These are phyloP conservation scores for Zygosaccharomyces sapae DNA, from an alignment of 1,139 yeast genomes.

Conservation along the genomic window DNA sequence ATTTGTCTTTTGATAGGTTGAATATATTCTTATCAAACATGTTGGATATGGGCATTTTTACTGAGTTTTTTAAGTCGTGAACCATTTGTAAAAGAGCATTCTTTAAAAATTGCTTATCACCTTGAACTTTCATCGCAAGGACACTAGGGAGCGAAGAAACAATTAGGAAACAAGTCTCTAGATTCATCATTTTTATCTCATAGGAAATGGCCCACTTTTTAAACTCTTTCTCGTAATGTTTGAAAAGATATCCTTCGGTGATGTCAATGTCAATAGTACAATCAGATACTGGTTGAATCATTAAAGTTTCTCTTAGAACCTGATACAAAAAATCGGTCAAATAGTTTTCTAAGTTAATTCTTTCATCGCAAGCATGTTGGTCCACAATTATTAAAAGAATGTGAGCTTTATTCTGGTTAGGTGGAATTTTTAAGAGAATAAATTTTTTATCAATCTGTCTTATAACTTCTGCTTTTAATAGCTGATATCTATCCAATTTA, in stretches of 20 bases:
- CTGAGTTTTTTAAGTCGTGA: slow-evolving; percentile 40
- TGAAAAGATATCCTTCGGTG: slow-evolving; percentile 38
- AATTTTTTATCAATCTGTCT: slow-evolving; percentile 60
- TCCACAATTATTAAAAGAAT: slow-evolving; percentile 47
- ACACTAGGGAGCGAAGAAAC: slow-evolving; percentile 45
- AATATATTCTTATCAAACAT: slow-evolving; percentile 2
- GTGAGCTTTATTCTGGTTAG: neutral
- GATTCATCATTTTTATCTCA: slow-evolving; percentile 7
- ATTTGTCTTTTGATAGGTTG: neutral
- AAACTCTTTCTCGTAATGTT: slow-evolving; percentile 37
- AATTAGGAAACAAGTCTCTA: slow-evolving; percentile 4
- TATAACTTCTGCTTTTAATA: slow-evolving; percentile 34
- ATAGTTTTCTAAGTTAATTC: slow-evolving; percentile 52
- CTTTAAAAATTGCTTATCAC: slow-evolving; percentile 35
- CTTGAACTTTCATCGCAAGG: slow-evolving; percentile 35
- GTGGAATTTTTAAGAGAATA: slow-evolving; percentile 42
- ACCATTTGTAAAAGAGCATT: slow-evolving; percentile 42
- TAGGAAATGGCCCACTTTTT: slow-evolving; percentile 45
- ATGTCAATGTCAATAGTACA: slow-evolving; percentile 26
- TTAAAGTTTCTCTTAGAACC: slow-evolving; percentile 12
- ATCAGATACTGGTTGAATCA: slow-evolving; percentile 9
- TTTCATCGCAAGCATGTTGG: slow-evolving; percentile 79
- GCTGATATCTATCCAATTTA: slow-evolving; percentile 18
- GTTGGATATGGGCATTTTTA: slow-evolving; percentile 15
- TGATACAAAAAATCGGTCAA: slow-evolving; percentile 33